phyloP scores from a whole-genome alignment of 2,329 filamentous ascomycete species.

The Alternaria dauci region DNA sequence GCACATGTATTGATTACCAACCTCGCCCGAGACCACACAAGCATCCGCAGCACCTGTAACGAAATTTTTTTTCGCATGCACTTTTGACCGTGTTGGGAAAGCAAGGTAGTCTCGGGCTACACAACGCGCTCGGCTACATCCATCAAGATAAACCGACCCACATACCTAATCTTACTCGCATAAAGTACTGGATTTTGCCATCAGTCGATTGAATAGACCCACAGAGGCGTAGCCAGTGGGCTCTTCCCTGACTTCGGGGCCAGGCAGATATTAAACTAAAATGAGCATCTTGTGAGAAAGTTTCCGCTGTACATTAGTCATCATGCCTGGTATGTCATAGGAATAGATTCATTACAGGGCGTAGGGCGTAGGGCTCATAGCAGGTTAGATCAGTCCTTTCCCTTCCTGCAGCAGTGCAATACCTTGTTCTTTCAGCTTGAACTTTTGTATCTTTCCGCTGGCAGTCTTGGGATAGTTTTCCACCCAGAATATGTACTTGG shows the following conservation, averaged over 20 bases:
- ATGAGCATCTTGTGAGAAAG: background rate
- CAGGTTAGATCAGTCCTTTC: conserved; percentile 22
- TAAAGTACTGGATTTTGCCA: background rate
- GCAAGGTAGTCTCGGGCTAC: background rate
- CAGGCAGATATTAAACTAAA: background rate
- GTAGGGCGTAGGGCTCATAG: background rate
- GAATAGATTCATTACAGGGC: background rate
- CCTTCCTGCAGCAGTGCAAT: conserved; percentile 35
- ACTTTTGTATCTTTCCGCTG: conserved; percentile 97
- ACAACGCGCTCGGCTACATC: background rate
- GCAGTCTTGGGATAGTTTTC: conserved; percentile 91
- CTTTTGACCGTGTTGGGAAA: background rate
- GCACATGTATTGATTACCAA: background rate
- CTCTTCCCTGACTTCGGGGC: background rate
- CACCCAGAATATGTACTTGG: conserved; percentile 89
- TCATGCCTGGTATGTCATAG: background rate
- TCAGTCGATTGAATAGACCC: background rate
- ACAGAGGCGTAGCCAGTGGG: background rate
- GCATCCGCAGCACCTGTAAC: background rate
- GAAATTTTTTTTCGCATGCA: background rate
- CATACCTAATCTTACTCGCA: background rate
- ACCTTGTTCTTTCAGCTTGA: conserved; percentile 77
- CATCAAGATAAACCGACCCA: background rate
- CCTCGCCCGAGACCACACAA: background rate
- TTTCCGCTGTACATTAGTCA: background rate